Evolutionary conservation across 1,139 yeast genomes (phyloP).

Genomic region (Meyerozyma guilliermondii): DNA sequence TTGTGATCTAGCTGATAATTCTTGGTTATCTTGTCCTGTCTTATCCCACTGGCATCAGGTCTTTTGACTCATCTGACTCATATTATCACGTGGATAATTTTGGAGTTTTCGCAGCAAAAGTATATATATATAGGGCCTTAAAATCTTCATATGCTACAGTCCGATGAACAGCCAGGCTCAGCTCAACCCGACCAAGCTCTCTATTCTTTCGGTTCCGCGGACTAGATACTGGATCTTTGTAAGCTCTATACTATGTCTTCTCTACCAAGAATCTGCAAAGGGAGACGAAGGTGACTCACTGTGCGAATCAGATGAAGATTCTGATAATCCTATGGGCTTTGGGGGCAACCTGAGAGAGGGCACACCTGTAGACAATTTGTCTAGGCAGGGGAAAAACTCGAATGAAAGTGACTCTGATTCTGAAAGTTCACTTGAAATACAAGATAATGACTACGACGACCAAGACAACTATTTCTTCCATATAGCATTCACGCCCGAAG

Average conservation of each 20-base stretch:
- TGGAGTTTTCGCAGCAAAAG: neutral
- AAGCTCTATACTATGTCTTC: conserved; percentile 38
- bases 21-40: no score
- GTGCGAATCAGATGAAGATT: conserved; percentile 3
- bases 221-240: conserved; percentile 47
- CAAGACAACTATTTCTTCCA: conserved; percentile 38
- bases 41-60: no score
- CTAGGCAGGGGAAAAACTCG: conserved; percentile 7
- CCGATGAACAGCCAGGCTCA: conserved; percentile 33
- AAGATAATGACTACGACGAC: conserved; percentile 14
- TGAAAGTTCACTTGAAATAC: conserved; percentile 6
- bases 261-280: conserved; percentile 17
- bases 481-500: conserved; percentile 52
- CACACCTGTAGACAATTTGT: conserved; percentile 16
- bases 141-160: neutral
- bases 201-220: conserved; percentile 46
- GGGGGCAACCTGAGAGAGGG: neutral
- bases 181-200: conserved; percentile 38
- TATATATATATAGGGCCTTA: neutral
- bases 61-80: neutral
- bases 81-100: neutral
- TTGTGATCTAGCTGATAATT: neutral
- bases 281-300: conserved; percentile 10
- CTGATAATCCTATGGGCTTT: conserved; percentile 1
- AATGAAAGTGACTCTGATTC: conserved; percentile 5